phyloP scores from a whole-genome alignment of 805 yeast genomes.

The Lachancea dasiensis region DNA sequence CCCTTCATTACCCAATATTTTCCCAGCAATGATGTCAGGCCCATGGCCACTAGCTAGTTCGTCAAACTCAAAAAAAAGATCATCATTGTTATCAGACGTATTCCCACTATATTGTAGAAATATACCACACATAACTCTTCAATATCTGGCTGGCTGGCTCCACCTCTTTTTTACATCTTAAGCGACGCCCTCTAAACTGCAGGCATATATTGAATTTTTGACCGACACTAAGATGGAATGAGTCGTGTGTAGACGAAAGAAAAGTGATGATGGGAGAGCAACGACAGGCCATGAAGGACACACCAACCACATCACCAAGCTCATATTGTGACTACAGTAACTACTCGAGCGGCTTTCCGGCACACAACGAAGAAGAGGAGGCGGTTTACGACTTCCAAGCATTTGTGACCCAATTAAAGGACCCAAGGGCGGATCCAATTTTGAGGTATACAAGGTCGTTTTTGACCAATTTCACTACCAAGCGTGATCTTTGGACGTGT shows the following conservation, averaged over 20 bases:
- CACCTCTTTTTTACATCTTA: too few species aligned
- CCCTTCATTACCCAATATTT: conserved; percentile 24
- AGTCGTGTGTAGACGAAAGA: too few species aligned
- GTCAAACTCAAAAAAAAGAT: conserved; percentile 16
- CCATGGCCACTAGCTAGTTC: conserved; percentile 11
- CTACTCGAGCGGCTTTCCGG: not conserved
- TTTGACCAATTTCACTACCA: conserved; percentile 55
- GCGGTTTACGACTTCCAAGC: conserved; percentile 72
- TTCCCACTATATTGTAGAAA: conserved; percentile 32
- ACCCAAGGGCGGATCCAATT: conserved; percentile 78
- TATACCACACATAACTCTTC: conserved; percentile 69
- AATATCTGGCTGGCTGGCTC: too few species aligned
- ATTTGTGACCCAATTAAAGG: conserved; percentile 65
- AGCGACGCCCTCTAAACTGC: too few species aligned
- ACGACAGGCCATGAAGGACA: too few species aligned
- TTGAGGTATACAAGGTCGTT: conserved; percentile 83
- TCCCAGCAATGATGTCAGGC: not conserved
- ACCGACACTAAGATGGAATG: too few species aligned
- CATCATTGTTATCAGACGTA: conserved; percentile 3
- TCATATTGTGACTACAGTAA: too few species aligned
- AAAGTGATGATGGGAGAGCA: too few species aligned
- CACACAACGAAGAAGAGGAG: conserved; percentile 18
- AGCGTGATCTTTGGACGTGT: conserved; percentile 61
- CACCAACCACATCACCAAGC: too few species aligned
- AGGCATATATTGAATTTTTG: too few species aligned